Evolutionary conservation across 768 basidiomycete species (phyloP), one percentile per base, ranked within the genome.

Genomic region (Mycena albidolilacea): DNA sequence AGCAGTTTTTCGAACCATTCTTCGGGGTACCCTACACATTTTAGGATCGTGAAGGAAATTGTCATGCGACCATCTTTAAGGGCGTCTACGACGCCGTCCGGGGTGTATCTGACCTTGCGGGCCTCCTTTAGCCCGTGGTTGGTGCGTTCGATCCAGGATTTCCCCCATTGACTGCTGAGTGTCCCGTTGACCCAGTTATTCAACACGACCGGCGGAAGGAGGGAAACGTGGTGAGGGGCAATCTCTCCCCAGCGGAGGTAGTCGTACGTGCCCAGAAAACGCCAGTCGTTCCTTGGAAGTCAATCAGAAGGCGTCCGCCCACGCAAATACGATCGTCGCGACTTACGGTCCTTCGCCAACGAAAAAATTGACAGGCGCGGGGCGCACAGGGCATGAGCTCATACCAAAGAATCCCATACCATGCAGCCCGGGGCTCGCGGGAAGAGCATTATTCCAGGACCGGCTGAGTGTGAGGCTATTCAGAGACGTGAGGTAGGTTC

Each of bases 21-120:
- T 14, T 72, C 39, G 9, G 77, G 77, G 64, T 74, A 78, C n/a
- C 72, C 73, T n/a, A 75, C 76, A 38, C 77, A 77, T 38, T 75
- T 69, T 38, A 78, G 67, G 41, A 77, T 71, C 12, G 70, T 75
- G 71, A 77, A 78, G 10, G 68, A 60, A 30, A 78, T 78, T 14
- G 7, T 21, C 3, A 77, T 39, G 7, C 75, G 70, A 7, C 77
- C 77, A 38, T 78, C 77, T 12, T 59, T 14, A 12, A 78, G 60
- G 21, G 72, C 77, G n/a, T 67, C 43, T 2, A 62, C 17, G 15
- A 78, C 39, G 17, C 77, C 37, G 5, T 63, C 71, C 14, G 39
- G 17, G 1, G 69, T 68, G n/a, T 19, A 59, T 6, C 54, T 15
- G 11, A 78, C 30, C 21, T 65, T 68, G 17, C 54, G 62, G 7